These are phyloP conservation scores for Penicillium janthinellum DNA, from an alignment of 2,329 filamentous ascomycete genomes.

Conservation along the genomic window DNA sequence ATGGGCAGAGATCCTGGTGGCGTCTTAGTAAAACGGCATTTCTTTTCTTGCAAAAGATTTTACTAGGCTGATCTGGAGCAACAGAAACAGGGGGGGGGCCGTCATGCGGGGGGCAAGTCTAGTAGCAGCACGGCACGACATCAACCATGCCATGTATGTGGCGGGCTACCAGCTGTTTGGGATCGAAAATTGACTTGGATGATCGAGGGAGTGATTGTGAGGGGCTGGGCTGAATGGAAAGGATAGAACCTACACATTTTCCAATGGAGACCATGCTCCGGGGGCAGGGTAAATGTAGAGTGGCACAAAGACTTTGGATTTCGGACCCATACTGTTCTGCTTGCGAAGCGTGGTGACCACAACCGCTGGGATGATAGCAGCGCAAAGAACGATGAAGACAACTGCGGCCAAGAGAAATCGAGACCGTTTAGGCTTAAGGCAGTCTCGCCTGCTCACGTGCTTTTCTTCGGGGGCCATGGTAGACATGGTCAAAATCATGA, in stretches of 20 bases:
- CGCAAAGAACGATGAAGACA: slow-evolving; percentile 34
- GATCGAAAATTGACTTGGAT: slow-evolving; percentile 6
- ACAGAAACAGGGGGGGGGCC: background rate
- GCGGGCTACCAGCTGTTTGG: slow-evolving; percentile 16
- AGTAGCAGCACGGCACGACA: slow-evolving; percentile 13
- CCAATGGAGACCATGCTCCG: slow-evolving; percentile 51
- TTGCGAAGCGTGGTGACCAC: slow-evolving; percentile 38
- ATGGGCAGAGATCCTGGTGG: slow-evolving; percentile 40
- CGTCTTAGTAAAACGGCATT: slow-evolving; percentile 24
- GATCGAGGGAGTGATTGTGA: slow-evolving; percentile 7
- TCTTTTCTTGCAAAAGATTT: slow-evolving; percentile 5
- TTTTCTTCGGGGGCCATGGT: slow-evolving; percentile 31
- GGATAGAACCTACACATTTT: slow-evolving; percentile 43
- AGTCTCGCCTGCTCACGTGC: slow-evolving; percentile 36
- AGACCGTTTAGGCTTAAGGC: slow-evolving; percentile 34
- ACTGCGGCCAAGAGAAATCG: slow-evolving; percentile 30
- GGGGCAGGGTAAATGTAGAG: slow-evolving; percentile 53
- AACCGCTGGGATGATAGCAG: slow-evolving; percentile 35
- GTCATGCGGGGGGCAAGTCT: slow-evolving; percentile 4
- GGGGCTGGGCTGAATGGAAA: slow-evolving; percentile 15
- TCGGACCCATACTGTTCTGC: slow-evolving; percentile 39
- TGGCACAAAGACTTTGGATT: slow-evolving; percentile 49
- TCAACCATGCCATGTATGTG: slow-evolving; percentile 13
- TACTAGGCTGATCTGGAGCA: slow-evolving; percentile 16
- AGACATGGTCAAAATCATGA: slow-evolving; percentile 14